Evolutionary conservation across 495 filamentous ascomycete species (phyloP).

Genomic region (Penicillium bialowiezense): DNA sequence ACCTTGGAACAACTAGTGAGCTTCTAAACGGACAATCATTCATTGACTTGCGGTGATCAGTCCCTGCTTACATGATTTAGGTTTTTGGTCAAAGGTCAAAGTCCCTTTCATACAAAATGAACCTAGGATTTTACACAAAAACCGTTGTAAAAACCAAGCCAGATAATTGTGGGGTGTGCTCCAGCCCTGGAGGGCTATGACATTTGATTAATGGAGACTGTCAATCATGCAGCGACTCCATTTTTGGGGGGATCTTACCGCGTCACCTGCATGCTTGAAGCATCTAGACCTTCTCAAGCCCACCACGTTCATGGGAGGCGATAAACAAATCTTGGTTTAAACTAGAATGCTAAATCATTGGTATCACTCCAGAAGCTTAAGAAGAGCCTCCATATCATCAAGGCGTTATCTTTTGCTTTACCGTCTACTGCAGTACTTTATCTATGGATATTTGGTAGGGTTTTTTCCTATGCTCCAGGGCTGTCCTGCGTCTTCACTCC

Average conservation of each 20-base stretch:
- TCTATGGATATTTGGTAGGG: too few relatives aligned
- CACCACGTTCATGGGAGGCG: background rate
- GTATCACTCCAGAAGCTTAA: constrained; percentile 8
- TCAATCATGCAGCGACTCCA: background rate
- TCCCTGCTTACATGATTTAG: too few relatives aligned
- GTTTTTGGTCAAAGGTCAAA: too few relatives aligned
- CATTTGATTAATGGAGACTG: background rate
- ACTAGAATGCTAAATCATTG: background rate
- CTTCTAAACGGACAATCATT: too few relatives aligned
- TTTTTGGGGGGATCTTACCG: constrained; percentile 5
- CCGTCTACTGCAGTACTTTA: too few relatives aligned
- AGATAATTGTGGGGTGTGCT: background rate
- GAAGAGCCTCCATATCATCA: constrained; percentile 3
- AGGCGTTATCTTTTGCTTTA: too few relatives aligned
- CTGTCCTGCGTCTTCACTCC: background rate
- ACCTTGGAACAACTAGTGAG: too few relatives aligned
- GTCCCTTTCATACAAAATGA: too few relatives aligned
- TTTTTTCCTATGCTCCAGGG: too few relatives aligned
- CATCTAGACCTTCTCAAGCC: constrained; percentile 7
- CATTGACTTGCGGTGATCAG: too few relatives aligned
- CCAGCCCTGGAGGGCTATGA: too few relatives aligned
- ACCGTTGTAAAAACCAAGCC: background rate
- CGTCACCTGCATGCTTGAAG: constrained; percentile 6
- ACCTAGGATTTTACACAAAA: too few relatives aligned
- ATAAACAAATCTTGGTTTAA: background rate